phyloP scores from a whole-genome alignment of 352 stramenopile species.

The Phytopythium boreale region DNA sequence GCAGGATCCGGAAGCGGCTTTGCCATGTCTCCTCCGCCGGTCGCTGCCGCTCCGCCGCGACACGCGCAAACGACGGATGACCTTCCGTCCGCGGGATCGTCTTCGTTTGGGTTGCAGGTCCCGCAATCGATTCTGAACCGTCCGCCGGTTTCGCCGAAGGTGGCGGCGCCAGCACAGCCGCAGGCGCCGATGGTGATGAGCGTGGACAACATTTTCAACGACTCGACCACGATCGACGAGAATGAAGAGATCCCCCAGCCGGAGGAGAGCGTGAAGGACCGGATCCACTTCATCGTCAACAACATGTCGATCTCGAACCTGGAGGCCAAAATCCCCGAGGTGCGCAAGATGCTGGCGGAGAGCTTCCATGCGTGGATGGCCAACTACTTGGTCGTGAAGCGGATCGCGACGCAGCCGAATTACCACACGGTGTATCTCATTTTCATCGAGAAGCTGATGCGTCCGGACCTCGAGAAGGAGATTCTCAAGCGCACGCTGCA shows the following conservation, averaged over 20 bases:
- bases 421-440: slow-evolving; percentile 98
- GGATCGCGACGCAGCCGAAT: slow-evolving; percentile 98
- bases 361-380: slow-evolving; percentile 97
- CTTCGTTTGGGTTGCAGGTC: slow-evolving; percentile 29
- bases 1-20: background rate
- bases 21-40: background rate
- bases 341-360: slow-evolving; percentile 93
- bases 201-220: slow-evolving; percentile 85
- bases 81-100: background rate
- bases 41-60: background rate
- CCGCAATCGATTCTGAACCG: slow-evolving; percentile 43
- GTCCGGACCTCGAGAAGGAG: slow-evolving; percentile 89
- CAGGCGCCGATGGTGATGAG: slow-evolving; percentile 52
- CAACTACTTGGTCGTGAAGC: slow-evolving; percentile 98
- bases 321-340: slow-evolving; percentile 95
- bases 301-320: slow-evolving; percentile 98
- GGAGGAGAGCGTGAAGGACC: slow-evolving; percentile 89
- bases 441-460: slow-evolving; percentile 97
- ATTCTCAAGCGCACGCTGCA: slow-evolving; percentile 95
- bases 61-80: slow-evolving; percentile 8
- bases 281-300: slow-evolving; percentile 99
- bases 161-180: slow-evolving; percentile 35
- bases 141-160: slow-evolving; percentile 41
- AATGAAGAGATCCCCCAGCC: slow-evolving; percentile 62
- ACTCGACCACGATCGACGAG: slow-evolving; percentile 60